phyloP scores from a whole-genome alignment of 306 rosid genomes.

The cucumber (Cucumis sativus) region Cucumber_9930_V3 NC_026655.2:28198501-28199000 shows the following conservation, averaged over 20 bases:
- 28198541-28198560: conserved; percentile 47
- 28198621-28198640: conserved; percentile 33
- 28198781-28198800: conserved; percentile 25
- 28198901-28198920: conserved; percentile 43
- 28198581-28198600: conserved; percentile 41
- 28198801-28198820: conserved; percentile 41
- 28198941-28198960: conserved; percentile 44
- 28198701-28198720: conserved; percentile 60
- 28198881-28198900: conserved; percentile 62
- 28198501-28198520: conserved; percentile 46
- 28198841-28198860: conserved; percentile 42
- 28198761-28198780: conserved; percentile 46
- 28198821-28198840: conserved; percentile 27
- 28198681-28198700: conserved; percentile 44
- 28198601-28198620: conserved; percentile 35
- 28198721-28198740: conserved; percentile 35
- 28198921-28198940: conserved; percentile 46
- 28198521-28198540: conserved; percentile 24
- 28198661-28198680: conserved; percentile 51
- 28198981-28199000: conserved; percentile 53
- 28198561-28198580: conserved; percentile 54
- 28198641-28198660: conserved; percentile 40
- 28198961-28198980: conserved; percentile 34
- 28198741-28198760: conserved; percentile 40
- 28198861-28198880: conserved; percentile 60